Conservation (phyloP, 2,329 filamentous ascomycete genomes). For the Trichoderma oligosporum region DNA sequence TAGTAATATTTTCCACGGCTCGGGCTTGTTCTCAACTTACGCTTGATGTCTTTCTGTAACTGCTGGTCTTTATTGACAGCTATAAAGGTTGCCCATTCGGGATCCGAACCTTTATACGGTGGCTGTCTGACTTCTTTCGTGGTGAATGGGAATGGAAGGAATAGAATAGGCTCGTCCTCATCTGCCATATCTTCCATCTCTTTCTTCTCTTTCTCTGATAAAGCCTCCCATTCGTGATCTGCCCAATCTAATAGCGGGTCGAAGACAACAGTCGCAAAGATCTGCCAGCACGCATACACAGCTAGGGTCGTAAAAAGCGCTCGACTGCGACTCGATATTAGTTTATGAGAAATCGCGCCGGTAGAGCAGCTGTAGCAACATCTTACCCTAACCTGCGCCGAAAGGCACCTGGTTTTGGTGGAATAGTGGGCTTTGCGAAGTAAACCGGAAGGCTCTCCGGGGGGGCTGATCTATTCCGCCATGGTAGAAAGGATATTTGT, state of each 20-base stretch:
- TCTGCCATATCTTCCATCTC: constrained; percentile 40
- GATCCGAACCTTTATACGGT: constrained; percentile 54
- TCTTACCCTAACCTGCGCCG: constrained; percentile 31
- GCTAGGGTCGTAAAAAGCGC: constrained; percentile 33
- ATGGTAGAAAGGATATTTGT: constrained; percentile 35
- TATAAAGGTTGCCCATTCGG: constrained; percentile 61
- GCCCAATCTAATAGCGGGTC: constrained; percentile 42
- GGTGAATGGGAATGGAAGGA: constrained; percentile 61
- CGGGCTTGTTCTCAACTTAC: constrained; percentile 32
- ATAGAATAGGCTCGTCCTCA: constrained; percentile 45
- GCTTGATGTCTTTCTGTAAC: constrained; percentile 45
- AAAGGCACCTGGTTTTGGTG: constrained; percentile 23
- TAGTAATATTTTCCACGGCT: constrained; percentile 11
- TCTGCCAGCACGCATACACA: constrained; percentile 38
- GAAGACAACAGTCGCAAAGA: constrained; percentile 46
- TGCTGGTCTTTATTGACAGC: constrained; percentile 53
- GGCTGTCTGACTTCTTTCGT: constrained; percentile 45
- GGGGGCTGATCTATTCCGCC: constrained; percentile 27
- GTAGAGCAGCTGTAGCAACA: constrained; percentile 1
- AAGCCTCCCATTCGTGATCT: constrained; percentile 41
- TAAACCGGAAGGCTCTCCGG: constrained; percentile 32
- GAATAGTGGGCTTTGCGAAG: constrained; percentile 27
- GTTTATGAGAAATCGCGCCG: background rate
- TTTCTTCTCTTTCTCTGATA: constrained; percentile 43
- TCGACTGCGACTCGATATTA: constrained; percentile 23